phyloP scores from a whole-genome alignment of 371 early-diverging fungal genomes.

The Umbelopsis sp. region DNA sequence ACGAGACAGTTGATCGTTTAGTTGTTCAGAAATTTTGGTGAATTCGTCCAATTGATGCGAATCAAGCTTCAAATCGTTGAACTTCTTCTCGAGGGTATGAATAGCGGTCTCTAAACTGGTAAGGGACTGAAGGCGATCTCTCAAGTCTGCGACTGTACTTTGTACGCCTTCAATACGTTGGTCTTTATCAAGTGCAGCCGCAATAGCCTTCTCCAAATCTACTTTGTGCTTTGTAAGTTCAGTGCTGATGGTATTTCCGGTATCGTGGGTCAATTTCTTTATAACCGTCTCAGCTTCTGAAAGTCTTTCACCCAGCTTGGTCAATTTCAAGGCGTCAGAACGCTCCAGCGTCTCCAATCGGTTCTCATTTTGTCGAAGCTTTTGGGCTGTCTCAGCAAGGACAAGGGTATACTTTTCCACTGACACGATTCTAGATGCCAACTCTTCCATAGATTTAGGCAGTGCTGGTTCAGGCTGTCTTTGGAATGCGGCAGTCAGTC shows the following conservation, averaged over 20 bases:
- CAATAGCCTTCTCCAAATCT: neutral
- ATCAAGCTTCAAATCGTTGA: neutral
- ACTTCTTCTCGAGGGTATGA: neutral
- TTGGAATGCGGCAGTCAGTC: neutral
- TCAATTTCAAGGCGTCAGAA: neutral
- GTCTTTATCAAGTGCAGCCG: neutral
- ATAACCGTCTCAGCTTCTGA: neutral
- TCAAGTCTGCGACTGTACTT: neutral
- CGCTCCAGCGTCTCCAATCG: neutral
- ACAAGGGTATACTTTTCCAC: constrained; percentile 8
- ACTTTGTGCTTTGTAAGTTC: neutral
- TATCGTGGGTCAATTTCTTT: neutral
- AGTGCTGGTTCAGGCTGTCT: neutral
- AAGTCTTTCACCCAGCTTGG: neutral
- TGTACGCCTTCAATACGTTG: neutral
- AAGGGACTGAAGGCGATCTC: neutral
- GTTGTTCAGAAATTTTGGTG: neutral
- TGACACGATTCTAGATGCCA: neutral
- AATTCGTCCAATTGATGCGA: neutral
- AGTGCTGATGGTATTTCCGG: neutral
- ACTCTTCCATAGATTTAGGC: constrained; percentile 6
- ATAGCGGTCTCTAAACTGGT: neutral
- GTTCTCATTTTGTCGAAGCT: constrained; percentile 6
- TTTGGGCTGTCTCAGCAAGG: constrained; percentile 5
- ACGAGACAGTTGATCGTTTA: neutral